A percentile compares a stretch with the other conserved stretches of the same genome.
Conservation (phyloP, 768 basidiomycete genomes). For the Pleurotus tuoliensis region DNA sequence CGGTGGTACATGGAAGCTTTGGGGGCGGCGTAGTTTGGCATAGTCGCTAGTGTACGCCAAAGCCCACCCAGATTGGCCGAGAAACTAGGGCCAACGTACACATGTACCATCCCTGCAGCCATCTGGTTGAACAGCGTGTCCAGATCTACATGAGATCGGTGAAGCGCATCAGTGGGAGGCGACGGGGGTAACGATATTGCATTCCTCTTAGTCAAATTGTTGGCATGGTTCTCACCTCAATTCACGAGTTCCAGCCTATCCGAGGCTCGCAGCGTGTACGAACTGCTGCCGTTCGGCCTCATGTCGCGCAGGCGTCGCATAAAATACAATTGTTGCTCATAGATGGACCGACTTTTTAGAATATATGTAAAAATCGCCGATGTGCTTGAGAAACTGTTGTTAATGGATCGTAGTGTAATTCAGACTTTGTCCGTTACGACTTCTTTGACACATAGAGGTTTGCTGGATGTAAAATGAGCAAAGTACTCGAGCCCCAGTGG, state of each 20-base stretch:
- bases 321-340: background rate
- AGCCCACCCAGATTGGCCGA: too few relatives aligned
- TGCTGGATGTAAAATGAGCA: too few relatives aligned
- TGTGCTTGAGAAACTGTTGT: too few relatives aligned
- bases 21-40: too few relatives aligned
- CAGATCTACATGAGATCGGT: slow-evolving; percentile 5
- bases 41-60: too few relatives aligned
- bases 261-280: background rate
- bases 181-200: background rate
- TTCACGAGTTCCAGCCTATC: background rate
- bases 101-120: slow-evolving; percentile 2
- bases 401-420: too few relatives aligned
- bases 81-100: background rate
- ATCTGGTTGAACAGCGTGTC: background rate
- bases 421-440: too few relatives aligned
- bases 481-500: too few relatives aligned
- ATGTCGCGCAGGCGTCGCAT: background rate
- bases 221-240: background rate
- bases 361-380: background rate
- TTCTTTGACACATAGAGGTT: too few relatives aligned
- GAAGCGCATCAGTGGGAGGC: background rate
- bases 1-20: too few relatives aligned
- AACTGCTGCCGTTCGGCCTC: background rate
- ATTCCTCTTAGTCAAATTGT: slow-evolving; percentile 5
- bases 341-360: background rate